phyloP scores from a whole-genome alignment of 1,139 yeast genomes.

The Kodamaea fungicola region DNA sequence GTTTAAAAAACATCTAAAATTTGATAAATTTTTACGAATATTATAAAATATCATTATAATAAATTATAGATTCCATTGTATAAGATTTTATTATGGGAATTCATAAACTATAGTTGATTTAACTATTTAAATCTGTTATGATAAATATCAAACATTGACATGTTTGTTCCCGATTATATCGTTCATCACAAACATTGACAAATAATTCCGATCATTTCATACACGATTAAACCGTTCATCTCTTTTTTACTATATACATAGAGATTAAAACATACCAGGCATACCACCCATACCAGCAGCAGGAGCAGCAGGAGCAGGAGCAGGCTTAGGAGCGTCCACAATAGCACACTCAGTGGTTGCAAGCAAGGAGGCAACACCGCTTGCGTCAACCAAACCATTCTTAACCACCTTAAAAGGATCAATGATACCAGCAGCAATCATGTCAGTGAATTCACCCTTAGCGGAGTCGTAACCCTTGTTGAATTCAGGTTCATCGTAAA shows the following conservation, averaged over 20 bases:
- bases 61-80: too few species aligned
- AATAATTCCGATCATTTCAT: too few species aligned
- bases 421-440: conserved; percentile 96
- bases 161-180: too few species aligned
- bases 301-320: conserved; percentile 57
- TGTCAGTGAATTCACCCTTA: conserved; percentile 90
- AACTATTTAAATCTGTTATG: too few species aligned
- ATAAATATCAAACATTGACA: too few species aligned
- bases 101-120: too few species aligned
- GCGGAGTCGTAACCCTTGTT: conserved; percentile 93
- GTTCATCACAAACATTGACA: too few species aligned
- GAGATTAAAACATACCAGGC: conserved; percentile 28
- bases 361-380: conserved; percentile 95
- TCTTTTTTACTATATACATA: conserved; percentile 3
- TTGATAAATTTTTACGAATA: too few species aligned
- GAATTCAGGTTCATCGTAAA: conserved; percentile 83
- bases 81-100: too few species aligned
- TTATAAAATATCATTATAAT: too few species aligned
- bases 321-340: conserved; percentile 94
- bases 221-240: neutral
- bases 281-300: conserved; percentile 48
- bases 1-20: too few species aligned
- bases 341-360: conserved; percentile 99
- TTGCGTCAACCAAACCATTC: conserved; percentile 94
- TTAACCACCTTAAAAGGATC: conserved; percentile 99